Conservation (phyloP, 345 rosid species). For the Eutrema heterophyllum region DNA sequence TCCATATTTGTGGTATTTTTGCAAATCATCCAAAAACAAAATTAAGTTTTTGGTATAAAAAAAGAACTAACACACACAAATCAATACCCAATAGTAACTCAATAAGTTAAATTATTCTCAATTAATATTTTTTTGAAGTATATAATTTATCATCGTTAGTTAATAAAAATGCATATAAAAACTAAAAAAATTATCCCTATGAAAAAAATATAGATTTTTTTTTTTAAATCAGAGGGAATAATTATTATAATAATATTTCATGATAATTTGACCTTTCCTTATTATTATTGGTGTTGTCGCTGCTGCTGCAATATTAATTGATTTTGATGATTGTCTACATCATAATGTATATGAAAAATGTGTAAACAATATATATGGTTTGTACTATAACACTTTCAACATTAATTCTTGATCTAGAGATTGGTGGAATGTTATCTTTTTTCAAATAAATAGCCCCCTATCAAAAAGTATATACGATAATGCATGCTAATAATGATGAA, state of each 20-base stretch:
- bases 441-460: slow-evolving; percentile 21
- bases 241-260: neutral
- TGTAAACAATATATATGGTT: slow-evolving; percentile 14
- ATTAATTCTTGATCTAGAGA: slow-evolving; percentile 23
- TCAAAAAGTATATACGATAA: slow-evolving; percentile 24
- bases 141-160: no score
- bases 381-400: slow-evolving; percentile 25
- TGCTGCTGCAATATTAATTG: slow-evolving; percentile 11
- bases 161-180: no score
- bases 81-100: no score
- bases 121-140: no score
- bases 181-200: no score
- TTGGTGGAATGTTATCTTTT: slow-evolving; percentile 29
- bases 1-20: no score
- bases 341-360: slow-evolving; percentile 18
- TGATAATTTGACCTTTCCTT: neutral
- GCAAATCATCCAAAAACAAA: no score
- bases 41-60: no score
- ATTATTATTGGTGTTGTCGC: neutral
- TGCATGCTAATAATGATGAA: slow-evolving; percentile 22
- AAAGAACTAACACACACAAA: no score
- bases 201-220: no score
- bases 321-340: slow-evolving; percentile 16
- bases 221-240: no score
- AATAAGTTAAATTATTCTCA: no score